These are phyloP conservation scores for Evernia prunastri DNA, from an alignment of 495 filamentous ascomycete species.

Conservation along the genomic window DNA sequence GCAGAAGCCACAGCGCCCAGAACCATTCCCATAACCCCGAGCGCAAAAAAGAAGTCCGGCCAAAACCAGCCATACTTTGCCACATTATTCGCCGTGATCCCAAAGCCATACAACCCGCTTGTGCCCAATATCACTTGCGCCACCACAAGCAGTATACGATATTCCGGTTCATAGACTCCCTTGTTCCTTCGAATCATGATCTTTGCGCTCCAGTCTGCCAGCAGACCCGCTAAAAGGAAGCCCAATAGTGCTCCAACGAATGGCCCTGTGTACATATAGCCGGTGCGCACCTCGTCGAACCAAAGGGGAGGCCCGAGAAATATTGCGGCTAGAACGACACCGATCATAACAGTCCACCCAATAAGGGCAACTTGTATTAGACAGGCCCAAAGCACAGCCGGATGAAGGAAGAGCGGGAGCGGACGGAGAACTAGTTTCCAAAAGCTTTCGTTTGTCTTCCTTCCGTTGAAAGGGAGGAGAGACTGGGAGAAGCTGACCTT, in stretches of 20 bases:
- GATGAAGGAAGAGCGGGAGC: constrained; percentile 66
- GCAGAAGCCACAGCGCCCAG: constrained; percentile 79
- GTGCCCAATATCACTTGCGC: constrained; percentile 72
- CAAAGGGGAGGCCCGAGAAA: constrained; percentile 74
- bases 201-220: constrained; percentile 67
- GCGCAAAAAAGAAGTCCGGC: constrained; percentile 70
- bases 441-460: constrained; percentile 62
- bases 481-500: constrained; percentile 49
- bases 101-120: constrained; percentile 82
- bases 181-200: constrained; percentile 65
- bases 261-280: constrained; percentile 82
- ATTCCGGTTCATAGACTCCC: constrained; percentile 88
- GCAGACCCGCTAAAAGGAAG: constrained; percentile 62
- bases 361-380: constrained; percentile 87
- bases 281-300: constrained; percentile 74
- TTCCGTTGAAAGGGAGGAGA: constrained; percentile 70
- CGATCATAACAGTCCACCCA: constrained; percentile 93
- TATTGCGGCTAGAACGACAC: constrained; percentile 75
- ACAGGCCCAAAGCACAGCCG: constrained; percentile 82
- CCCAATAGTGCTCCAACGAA: constrained; percentile 80
- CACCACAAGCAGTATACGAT: constrained; percentile 72
- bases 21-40: constrained; percentile 81
- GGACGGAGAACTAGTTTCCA: constrained; percentile 56
- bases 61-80: constrained; percentile 60
- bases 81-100: constrained; percentile 56